Evolutionary conservation across 2,329 filamentous ascomycete species (phyloP).

Genomic region (Colletotrichum phormii): DNA sequence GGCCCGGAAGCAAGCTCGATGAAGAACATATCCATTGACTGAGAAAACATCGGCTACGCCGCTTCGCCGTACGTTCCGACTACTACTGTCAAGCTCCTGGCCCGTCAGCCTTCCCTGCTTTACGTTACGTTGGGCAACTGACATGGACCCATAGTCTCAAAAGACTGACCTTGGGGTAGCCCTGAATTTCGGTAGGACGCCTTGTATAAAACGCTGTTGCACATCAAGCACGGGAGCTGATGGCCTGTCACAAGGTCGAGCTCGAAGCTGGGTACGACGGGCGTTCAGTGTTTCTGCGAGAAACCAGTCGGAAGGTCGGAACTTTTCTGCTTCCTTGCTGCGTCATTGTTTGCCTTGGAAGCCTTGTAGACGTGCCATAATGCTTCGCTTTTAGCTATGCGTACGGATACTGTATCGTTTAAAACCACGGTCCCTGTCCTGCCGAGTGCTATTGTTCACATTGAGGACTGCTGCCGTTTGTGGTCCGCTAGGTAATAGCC

Average conservation of each 20-base stretch:
- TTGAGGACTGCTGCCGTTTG: background rate
- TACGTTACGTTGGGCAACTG: background rate
- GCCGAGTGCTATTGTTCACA: background rate
- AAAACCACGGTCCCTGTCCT: background rate
- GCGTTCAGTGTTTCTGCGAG: slow-evolving; percentile 12
- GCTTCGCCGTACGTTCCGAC: background rate
- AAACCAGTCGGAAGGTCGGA: background rate
- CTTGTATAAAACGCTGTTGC: background rate
- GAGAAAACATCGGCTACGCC: background rate
- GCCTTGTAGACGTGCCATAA: background rate
- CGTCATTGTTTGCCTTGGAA: background rate
- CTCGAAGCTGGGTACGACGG: background rate
- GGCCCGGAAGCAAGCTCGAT: background rate
- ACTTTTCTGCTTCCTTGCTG: background rate
- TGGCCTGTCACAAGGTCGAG: background rate
- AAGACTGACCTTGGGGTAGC: background rate
- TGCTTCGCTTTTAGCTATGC: background rate
- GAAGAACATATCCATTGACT: background rate
- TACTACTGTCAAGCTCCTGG: background rate
- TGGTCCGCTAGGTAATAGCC: too few relatives aligned
- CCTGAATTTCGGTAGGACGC: background rate
- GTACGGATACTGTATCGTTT: background rate
- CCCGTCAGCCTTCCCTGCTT: background rate
- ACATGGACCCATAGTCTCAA: background rate
- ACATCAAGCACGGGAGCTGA: background rate